phyloP scores from a whole-genome alignment of 2,329 filamentous ascomycete genomes.

The Fusarium chlamydosporum region DNA sequence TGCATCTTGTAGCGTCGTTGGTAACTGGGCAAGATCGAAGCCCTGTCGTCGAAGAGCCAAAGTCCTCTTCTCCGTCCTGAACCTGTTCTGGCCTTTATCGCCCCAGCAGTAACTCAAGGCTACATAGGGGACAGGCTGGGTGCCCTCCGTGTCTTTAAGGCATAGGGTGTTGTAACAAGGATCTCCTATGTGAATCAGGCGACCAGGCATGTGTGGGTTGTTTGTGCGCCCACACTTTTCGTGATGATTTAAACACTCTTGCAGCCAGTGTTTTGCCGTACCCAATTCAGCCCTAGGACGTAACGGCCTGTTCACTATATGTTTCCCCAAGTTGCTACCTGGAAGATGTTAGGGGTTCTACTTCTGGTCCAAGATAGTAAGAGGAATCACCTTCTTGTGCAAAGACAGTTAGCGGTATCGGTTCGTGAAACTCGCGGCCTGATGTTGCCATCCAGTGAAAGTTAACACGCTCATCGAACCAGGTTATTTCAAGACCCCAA shows the following conservation, averaged over 20 bases:
- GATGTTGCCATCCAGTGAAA: neutral
- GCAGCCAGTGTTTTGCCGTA: neutral
- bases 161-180: neutral
- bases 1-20: neutral
- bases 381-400: neutral
- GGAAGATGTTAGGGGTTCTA: neutral
- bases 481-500: neutral
- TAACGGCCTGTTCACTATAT: neutral
- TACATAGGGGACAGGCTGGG: neutral
- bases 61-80: neutral
- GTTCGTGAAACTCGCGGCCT: neutral
- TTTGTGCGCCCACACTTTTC: neutral
- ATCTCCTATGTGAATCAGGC: neutral
- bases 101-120: neutral
- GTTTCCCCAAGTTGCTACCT: neutral
- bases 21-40: neutral
- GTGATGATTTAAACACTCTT: neutral
- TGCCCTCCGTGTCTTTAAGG: neutral
- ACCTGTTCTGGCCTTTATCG: neutral
- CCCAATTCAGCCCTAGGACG: neutral
- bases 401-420: neutral
- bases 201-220: neutral
- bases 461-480: neutral
- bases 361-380: neutral
- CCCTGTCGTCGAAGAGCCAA: neutral